A percentile compares a stretch with the other conserved stretches of the same genome.
Conservation (phyloP, 768 basidiomycete species). For the Artomyces pyxidatus region DNA sequence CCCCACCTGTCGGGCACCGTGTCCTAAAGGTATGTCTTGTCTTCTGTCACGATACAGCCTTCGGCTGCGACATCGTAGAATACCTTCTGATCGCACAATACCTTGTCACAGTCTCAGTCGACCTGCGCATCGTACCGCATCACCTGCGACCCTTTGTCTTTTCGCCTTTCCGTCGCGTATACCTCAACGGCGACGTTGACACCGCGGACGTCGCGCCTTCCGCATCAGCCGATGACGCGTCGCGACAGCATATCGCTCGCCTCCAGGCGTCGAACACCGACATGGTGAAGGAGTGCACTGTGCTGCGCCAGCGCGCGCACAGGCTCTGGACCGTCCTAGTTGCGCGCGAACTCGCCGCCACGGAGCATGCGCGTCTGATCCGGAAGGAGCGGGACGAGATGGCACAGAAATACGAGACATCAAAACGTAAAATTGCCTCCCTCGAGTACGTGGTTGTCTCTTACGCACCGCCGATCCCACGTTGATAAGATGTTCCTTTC, state of each 20-base stretch:
- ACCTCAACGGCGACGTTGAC: conserved; percentile 3
- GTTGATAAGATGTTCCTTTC: no score
- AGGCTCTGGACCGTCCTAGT: conserved; percentile 3
- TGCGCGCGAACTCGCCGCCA: conserved; percentile 1
- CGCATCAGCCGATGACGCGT: not conserved
- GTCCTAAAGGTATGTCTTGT: conserved; percentile 5
- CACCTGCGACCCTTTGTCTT: conserved; percentile 12
- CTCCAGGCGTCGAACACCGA: conserved; percentile 9
- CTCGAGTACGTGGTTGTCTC: no score
- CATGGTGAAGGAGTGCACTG: conserved; percentile 5
- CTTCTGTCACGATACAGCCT: conserved; percentile 1
- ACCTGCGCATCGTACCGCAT: conserved; percentile 6
- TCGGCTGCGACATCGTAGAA: not conserved
- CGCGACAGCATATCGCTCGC: conserved; percentile 1
- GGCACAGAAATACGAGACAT: no score
- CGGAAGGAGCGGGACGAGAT: conserved; percentile 9
- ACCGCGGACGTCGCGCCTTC: not conserved
- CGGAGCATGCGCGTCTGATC: conserved; percentile 1
- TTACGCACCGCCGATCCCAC: no score
- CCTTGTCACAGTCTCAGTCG: conserved; percentile 6
- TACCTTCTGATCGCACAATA: not conserved
- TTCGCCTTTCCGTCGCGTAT: conserved; percentile 14
- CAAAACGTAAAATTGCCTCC: no score
- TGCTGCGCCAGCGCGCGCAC: conserved; percentile 11
- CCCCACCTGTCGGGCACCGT: not conserved